Conservation (phyloP, 2,329 filamentous ascomycete species). For the Pseudogymnoascus sp. region DNA sequence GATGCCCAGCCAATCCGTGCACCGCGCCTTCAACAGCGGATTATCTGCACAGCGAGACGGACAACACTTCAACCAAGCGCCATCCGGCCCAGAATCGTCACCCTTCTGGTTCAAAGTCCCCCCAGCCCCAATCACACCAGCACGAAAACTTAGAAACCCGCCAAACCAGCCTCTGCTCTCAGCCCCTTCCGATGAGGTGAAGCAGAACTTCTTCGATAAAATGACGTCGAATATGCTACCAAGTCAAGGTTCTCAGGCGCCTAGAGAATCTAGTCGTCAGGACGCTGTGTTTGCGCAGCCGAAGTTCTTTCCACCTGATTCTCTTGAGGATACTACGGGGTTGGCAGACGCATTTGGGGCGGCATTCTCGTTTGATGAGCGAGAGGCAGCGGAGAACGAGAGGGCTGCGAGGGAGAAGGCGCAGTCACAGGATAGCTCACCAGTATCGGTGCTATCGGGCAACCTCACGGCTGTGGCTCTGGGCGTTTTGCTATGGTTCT, state of each 20-base stretch:
- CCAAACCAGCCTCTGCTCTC: constrained; percentile 46
- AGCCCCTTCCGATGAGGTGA: constrained; percentile 35
- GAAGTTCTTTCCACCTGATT: constrained; percentile 45
- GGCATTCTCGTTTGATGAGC: constrained; percentile 1
- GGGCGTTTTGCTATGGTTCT: constrained; percentile 13
- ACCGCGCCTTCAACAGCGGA: constrained; percentile 45
- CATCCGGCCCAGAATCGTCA: constrained; percentile 15
- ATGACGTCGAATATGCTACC: constrained; percentile 11
- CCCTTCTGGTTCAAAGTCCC: constrained; percentile 66
- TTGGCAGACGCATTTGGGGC: neutral
- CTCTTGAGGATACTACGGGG: neutral
- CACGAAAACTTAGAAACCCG: constrained; percentile 53
- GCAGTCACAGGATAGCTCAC: neutral
- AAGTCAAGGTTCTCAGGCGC: neutral
- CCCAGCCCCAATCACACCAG: constrained; percentile 57
- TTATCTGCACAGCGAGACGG: constrained; percentile 30
- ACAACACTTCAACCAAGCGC: constrained; percentile 28
- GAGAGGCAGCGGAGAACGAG: neutral
- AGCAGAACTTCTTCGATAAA: constrained; percentile 42
- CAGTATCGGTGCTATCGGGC: neutral
- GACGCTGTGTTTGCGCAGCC: constrained; percentile 37
- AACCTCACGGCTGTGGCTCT: constrained; percentile 12
- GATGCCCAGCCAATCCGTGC: constrained; percentile 50
- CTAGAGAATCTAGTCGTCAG: neutral
- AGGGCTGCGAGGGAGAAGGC: neutral